Evolutionary conservation across 345 rosid genomes (phyloP).

Genomic region (Populus ilicifolia): DNA sequence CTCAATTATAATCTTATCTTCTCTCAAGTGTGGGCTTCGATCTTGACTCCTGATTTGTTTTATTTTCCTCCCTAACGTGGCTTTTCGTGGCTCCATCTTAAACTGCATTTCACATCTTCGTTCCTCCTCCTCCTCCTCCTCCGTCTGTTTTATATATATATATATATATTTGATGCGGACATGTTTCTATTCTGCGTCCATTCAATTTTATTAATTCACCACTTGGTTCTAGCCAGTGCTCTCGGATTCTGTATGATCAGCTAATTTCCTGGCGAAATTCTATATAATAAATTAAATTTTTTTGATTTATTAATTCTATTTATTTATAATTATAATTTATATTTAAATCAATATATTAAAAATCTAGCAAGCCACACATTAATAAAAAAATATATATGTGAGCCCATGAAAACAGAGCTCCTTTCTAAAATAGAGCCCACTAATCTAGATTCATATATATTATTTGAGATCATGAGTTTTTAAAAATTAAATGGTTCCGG

Average conservation of each 20-base stretch:
- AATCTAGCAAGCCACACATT: fast-evolving
- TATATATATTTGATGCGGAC: background rate
- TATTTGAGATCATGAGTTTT: too few species aligned
- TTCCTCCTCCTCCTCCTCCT: background rate
- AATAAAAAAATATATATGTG: fast-evolving
- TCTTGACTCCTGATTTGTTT: slow-evolving; percentile 31
- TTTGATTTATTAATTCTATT: too few species aligned
- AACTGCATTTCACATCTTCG: background rate
- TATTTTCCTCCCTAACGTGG: background rate
- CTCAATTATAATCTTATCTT: slow-evolving; percentile 31
- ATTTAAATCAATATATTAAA: fast-evolving
- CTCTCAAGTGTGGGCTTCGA: slow-evolving; percentile 17
- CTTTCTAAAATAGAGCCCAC: too few species aligned
- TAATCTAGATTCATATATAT: too few species aligned
- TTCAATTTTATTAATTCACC: background rate
- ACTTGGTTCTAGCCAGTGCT: too few species aligned
- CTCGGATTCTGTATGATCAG: background rate
- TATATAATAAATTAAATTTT: too few species aligned
- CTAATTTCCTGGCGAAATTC: background rate
- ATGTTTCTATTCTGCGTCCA: background rate
- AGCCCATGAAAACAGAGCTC: too few species aligned
- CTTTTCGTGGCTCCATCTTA: slow-evolving; percentile 6
- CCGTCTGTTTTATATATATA: too few species aligned
- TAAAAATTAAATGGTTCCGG: too few species aligned
- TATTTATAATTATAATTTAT: too few species aligned